Conservation (phyloP, 1,284 basidiomycete genomes). For the Apiotrichum gamsii region DNA sequence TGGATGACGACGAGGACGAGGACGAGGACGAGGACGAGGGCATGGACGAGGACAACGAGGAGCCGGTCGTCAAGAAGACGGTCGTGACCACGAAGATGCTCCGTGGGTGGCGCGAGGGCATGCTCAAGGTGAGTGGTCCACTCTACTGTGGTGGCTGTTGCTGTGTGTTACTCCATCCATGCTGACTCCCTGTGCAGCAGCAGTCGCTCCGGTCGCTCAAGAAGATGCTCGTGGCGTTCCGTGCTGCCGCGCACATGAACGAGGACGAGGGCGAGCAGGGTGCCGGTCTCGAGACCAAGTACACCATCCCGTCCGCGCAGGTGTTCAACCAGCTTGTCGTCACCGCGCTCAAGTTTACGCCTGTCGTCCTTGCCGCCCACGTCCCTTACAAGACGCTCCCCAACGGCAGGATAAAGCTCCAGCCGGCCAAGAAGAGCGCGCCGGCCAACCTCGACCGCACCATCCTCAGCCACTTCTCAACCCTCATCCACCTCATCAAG, state of each 20-base stretch:
- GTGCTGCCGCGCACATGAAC: conserved; percentile 80
- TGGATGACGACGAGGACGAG: conserved; percentile 45
- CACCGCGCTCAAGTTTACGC: conserved; percentile 84
- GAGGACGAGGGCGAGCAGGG: conserved; percentile 63
- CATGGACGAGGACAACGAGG: conserved; percentile 50
- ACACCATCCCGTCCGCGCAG: conserved; percentile 70
- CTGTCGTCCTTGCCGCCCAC: conserved; percentile 80
- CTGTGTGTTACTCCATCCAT: too few species aligned
- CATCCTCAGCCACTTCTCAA: conserved; percentile 82
- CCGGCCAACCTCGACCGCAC: conserved; percentile 76
- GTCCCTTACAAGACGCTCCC: conserved; percentile 76
- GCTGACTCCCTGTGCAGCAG: conserved; percentile 53
- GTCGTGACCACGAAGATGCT: conserved; percentile 68
- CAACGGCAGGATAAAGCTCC: conserved; percentile 66
- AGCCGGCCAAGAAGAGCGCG: conserved; percentile 49
- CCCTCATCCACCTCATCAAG: conserved; percentile 68
- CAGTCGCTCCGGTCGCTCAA: conserved; percentile 78
- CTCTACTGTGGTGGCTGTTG: not conserved
- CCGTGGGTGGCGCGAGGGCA: conserved; percentile 79
- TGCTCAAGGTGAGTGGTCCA: conserved; percentile 62
- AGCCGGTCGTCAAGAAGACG: conserved; percentile 45
- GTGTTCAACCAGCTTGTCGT: conserved; percentile 90
- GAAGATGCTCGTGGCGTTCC: conserved; percentile 80
- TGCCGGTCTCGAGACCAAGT: conserved; percentile 53
- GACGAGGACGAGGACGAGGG: conserved; percentile 47